These are phyloP conservation scores for Miscanthus lutarioriparius DNA, from an alignment of 176 grass and related monocot genomes.

Conservation along the genomic window DNA sequence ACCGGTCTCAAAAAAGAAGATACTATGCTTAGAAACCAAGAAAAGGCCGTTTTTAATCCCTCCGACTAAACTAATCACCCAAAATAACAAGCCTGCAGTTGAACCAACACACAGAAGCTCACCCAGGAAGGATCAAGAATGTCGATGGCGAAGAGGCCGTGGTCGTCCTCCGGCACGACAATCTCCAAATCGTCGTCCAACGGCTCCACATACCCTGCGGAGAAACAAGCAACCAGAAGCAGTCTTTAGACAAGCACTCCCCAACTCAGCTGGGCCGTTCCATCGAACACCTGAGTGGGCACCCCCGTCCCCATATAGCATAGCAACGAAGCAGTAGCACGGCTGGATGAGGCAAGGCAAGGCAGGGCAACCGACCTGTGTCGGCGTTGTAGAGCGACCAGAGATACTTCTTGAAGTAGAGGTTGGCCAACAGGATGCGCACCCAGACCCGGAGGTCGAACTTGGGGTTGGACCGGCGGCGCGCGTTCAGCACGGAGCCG, in stretches of 20 bases:
- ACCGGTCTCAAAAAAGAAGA: slow-evolving; percentile 18
- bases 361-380: slow-evolving; percentile 51
- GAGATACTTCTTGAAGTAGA: slow-evolving; percentile 89
- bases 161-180: slow-evolving; percentile 81
- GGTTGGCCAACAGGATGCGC: slow-evolving; percentile 76
- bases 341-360: not conserved
- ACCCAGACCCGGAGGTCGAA: slow-evolving; percentile 73
- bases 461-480: slow-evolving; percentile 55
- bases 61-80: not conserved
- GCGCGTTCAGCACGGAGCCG: slow-evolving; percentile 80
- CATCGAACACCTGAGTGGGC: not conserved
- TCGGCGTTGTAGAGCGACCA: slow-evolving; percentile 79
- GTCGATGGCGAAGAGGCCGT: slow-evolving; percentile 84
- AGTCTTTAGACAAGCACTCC: not conserved
- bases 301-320: not conserved
- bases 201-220: slow-evolving; percentile 72
- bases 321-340: not conserved
- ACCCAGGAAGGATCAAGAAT: slow-evolving; percentile 96
- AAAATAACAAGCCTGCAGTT: not conserved
- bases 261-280: not conserved
- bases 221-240: not conserved
- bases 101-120: not conserved
- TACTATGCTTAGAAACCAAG: slow-evolving; percentile 30
- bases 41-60: not conserved
- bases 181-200: slow-evolving; percentile 78